phyloP scores from a whole-genome alignment of 768 basidiomycete species.

The Phanerochaete sordida region DNA sequence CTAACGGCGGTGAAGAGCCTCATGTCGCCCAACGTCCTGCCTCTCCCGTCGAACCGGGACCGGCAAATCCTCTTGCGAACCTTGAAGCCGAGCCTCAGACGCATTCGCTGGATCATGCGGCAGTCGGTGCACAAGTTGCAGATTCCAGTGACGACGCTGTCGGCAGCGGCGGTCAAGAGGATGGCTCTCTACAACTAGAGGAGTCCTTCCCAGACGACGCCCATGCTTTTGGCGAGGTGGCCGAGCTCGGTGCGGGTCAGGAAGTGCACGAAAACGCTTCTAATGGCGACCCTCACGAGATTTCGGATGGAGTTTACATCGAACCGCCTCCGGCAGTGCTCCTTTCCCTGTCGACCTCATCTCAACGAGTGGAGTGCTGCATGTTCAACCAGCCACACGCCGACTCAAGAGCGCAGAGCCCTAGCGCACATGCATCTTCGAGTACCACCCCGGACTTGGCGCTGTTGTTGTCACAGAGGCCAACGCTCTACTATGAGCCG shows the following conservation, averaged over 20 bases:
- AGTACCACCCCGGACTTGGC: constrained; percentile 2
- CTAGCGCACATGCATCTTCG: constrained; percentile 8
- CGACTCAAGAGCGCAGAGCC: constrained; percentile 14
- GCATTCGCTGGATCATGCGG: not conserved
- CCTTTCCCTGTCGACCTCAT: constrained; percentile 37
- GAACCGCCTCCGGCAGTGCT: constrained; percentile 59
- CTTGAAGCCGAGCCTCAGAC: not conserved
- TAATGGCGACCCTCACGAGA: constrained; percentile 13
- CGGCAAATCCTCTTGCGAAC: not conserved
- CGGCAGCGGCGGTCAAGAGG: not conserved
- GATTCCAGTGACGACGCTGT: not conserved
- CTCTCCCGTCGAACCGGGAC: not conserved
- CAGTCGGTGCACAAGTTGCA: not conserved
- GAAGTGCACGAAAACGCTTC: not conserved
- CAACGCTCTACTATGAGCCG: constrained; percentile 77
- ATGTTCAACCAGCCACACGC: constrained; percentile 54
- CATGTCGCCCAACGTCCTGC: not conserved
- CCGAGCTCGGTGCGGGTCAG: not conserved
- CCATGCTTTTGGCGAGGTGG: not conserved
- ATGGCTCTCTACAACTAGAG: not conserved
- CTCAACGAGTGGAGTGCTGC: constrained; percentile 38
- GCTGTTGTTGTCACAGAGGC: constrained; percentile 59
- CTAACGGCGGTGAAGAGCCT: not conserved
- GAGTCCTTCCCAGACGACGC: not conserved
- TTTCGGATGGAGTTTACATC: constrained; percentile 18